Evolutionary conservation across 345 rosid genomes (phyloP), one percentile per base, ranked within the genome.

Genomic region (Carallia brachiata): DNA sequence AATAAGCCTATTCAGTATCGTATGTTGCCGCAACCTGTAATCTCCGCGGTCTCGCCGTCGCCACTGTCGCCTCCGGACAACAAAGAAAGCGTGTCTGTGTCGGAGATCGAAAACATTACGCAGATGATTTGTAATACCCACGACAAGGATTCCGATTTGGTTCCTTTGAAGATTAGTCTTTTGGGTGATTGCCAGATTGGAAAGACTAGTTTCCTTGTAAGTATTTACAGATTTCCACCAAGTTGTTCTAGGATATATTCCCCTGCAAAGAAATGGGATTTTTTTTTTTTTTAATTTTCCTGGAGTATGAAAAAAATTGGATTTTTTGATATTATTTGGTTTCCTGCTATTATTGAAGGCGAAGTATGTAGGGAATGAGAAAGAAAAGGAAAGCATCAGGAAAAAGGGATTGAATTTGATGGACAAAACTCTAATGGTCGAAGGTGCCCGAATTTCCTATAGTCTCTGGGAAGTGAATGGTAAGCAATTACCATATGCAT

Each of bases 381-480:
- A 78, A 73, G 81, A 75, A 65, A 78, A 78, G 18, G 81, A 74
- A 50, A 70, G 72, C 55, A 30, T 30, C 67, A 68, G 68, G 48
- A 79, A 73, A 65, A 79, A 75, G 65, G 95, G 97, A 30, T 79
- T 88, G 44, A 91, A 79, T 71, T 61, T 79, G 78, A 87, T 83
- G 83, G 93, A 85, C 63, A 94, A 94, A 77, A 91, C 87, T 1
- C 81, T 88, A n/a, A 52, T 66, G 40, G 89, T 94, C 56, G 76
- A 74, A 70, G 97, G 89, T 36, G 97, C 96, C 15, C 86, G 90
- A 1, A 88, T 94, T 71, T 86, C 90, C 36, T 90, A 89, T 69
- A 83, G 88, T 52, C 85, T 91, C 15, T 94, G 98, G 97, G 96
- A 94, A 68, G 84, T 91, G 15, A 79, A 84, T 78, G 96, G 98